phyloP scores from a whole-genome alignment of 2,329 filamentous ascomycete genomes.

The Trichoderma afroharzianum region DNA sequence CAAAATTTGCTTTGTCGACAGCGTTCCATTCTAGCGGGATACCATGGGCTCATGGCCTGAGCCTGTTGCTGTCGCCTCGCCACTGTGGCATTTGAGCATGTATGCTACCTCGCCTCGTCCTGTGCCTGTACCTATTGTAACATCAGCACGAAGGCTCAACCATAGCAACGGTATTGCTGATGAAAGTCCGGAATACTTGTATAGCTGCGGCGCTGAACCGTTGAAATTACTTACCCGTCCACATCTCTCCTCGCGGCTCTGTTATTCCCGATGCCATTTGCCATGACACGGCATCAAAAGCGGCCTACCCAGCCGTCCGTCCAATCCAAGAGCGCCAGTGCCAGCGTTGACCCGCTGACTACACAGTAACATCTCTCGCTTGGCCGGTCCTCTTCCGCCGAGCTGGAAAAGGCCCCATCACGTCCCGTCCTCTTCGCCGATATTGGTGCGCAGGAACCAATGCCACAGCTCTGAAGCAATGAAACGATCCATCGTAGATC shows the following conservation, averaged over 20 bases:
- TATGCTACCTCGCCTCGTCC: not conserved
- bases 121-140: not conserved
- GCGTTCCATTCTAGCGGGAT: not conserved
- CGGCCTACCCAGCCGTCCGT: not conserved
- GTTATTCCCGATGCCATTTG: not conserved
- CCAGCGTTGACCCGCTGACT: not conserved
- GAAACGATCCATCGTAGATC: constrained; percentile 19
- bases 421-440: not conserved
- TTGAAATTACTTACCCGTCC: not conserved
- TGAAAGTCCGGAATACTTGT: not conserved
- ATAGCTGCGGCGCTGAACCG: not conserved
- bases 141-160: not conserved
- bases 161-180: not conserved
- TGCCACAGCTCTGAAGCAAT: constrained; percentile 12
- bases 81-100: not conserved
- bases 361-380: not conserved
- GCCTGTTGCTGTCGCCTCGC: not conserved
- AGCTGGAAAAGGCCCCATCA: not conserved
- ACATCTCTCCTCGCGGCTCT: not conserved
- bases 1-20: not conserved
- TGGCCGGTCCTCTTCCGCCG: not conserved
- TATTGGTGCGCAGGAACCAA: constrained; percentile 14
- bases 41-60: not conserved
- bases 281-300: not conserved
- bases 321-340: not conserved